Conservation (phyloP, 805 yeast genomes). For the Sugiyamaella chiloensis region DNA sequence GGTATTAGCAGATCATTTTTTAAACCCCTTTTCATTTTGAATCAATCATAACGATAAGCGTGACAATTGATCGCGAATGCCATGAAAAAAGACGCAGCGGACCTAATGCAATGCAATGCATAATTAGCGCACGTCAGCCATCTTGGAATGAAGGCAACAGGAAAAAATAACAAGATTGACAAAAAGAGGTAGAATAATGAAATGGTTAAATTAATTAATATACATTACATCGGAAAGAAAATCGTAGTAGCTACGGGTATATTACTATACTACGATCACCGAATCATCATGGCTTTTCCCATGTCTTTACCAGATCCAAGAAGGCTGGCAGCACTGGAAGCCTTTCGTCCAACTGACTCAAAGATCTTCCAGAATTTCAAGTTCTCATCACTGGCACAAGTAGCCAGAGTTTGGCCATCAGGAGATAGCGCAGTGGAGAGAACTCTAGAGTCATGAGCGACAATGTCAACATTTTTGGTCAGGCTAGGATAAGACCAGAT, state of each 20-base stretch:
- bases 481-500: conserved; percentile 83
- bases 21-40: not conserved
- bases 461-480: conserved; percentile 84
- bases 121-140: too few species aligned
- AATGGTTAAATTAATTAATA: too few species aligned
- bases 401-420: conserved; percentile 84
- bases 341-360: conserved; percentile 47
- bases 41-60: too few species aligned
- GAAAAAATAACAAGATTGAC: too few species aligned
- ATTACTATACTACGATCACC: conserved; percentile 29
- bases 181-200: too few species aligned
- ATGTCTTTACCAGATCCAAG: conserved; percentile 44
- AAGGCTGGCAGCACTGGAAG: conserved; percentile 28
- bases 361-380: conserved; percentile 91
- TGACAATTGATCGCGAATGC: too few species aligned
- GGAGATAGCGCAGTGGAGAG: conserved; percentile 82
- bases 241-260: conserved; percentile 1
- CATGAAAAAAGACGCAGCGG: not conserved
- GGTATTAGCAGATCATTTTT: not conserved
- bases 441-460: conserved; percentile 89
- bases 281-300: conserved; percentile 51
- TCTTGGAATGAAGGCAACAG: too few species aligned
- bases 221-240: too few species aligned
- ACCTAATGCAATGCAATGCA: not conserved
- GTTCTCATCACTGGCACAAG: conserved; percentile 95